phyloP scores from a whole-genome alignment of 805 yeast species.

The Saccharomyces cerevisiae region DNA sequence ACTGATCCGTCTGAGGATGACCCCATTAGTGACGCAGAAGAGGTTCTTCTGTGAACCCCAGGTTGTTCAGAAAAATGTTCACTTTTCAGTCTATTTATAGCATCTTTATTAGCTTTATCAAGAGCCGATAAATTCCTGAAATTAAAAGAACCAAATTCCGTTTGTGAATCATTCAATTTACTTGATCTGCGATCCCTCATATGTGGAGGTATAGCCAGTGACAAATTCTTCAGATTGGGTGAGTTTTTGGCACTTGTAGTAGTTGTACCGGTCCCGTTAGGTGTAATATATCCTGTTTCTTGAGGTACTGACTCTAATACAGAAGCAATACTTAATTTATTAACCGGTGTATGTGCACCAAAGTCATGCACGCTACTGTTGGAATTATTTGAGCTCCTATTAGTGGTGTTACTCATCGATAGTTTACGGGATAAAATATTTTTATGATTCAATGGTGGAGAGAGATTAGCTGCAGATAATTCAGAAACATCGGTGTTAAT shows the following conservation, averaged over 20 bases:
- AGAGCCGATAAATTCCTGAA: slow-evolving; percentile 83
- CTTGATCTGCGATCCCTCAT: slow-evolving; percentile 67
- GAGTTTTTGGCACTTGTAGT: slow-evolving; percentile 27
- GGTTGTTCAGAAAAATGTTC: slow-evolving; percentile 52
- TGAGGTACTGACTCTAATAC: slow-evolving; percentile 22
- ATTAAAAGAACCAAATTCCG: slow-evolving; percentile 87
- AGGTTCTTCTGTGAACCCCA: slow-evolving; percentile 25
- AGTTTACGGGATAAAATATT: slow-evolving; percentile 5
- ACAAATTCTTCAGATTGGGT: slow-evolving; percentile 32
- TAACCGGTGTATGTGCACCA: slow-evolving; percentile 13
- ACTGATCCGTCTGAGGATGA: slow-evolving; percentile 30
- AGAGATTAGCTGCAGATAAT: slow-evolving; percentile 2
- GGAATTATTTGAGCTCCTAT: slow-evolving; percentile 5
- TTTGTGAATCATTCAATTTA: slow-evolving; percentile 56
- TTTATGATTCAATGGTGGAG: not conserved
- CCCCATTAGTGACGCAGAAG: slow-evolving; percentile 31
- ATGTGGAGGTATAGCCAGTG: slow-evolving; percentile 46
- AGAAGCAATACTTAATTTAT: slow-evolving; percentile 24
- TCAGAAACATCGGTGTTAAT: slow-evolving; percentile 16
- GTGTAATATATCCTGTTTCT: slow-evolving; percentile 4
- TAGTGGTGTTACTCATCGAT: slow-evolving; percentile 7
- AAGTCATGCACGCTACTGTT: slow-evolving; percentile 6
- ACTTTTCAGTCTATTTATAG: slow-evolving; percentile 72
- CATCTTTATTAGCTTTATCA: slow-evolving; percentile 90
- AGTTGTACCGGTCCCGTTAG: slow-evolving; percentile 2